These are phyloP conservation scores for Trifolium pratense DNA, from an alignment of 306 rosid species.

Conservation along the genomic window DNA sequence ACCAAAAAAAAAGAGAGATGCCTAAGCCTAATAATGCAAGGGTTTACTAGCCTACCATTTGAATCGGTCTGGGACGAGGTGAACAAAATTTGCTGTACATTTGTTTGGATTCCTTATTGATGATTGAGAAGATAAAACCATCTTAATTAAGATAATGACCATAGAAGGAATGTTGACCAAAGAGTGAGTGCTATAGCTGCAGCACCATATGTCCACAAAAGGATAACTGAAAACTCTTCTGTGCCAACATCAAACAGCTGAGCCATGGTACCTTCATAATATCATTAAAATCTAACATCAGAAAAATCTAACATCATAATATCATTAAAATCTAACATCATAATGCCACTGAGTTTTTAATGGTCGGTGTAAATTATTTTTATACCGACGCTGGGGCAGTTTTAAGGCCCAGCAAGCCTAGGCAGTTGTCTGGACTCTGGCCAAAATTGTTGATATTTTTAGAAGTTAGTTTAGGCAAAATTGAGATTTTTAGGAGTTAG, in stretches of 20 bases:
- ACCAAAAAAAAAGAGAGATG: too few species aligned
- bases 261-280: constrained; percentile 71
- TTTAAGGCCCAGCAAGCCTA: too few species aligned
- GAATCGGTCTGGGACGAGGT: not conserved
- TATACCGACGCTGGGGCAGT: too few species aligned
- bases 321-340: too few species aligned
- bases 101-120: not conserved
- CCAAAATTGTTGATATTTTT: too few species aligned
- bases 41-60: not conserved
- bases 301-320: too few species aligned
- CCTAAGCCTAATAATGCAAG: not conserved
- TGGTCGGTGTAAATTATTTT: too few species aligned
- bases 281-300: not conserved
- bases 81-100: constrained; percentile 9
- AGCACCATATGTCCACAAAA: constrained; percentile 73
- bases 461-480: too few species aligned
- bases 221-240: constrained; percentile 79
- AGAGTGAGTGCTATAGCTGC: constrained; percentile 63
- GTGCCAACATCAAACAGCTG: constrained; percentile 80
- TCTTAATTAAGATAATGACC: constrained; percentile 54
- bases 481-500: too few species aligned
- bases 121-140: not conserved
- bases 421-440: too few species aligned
- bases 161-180: constrained; percentile 69
- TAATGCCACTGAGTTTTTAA: too few species aligned